A percentile compares a stretch with the other conserved stretches of the same genome.
These are phyloP conservation scores for Brassica incana DNA, from an alignment of 345 rosid species.

Conservation along the genomic window DNA sequence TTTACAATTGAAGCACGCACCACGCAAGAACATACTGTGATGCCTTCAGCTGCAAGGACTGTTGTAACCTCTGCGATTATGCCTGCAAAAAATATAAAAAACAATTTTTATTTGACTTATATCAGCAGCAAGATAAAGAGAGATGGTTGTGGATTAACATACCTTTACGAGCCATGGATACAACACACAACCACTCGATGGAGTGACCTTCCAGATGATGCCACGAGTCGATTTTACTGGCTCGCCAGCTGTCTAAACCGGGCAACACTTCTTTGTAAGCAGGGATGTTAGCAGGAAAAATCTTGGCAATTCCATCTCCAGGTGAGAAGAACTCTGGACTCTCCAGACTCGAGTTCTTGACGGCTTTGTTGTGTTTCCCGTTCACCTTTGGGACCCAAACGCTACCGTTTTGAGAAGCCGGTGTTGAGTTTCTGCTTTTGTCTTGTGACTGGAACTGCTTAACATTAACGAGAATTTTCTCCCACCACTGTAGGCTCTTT, in stretches of 20 bases:
- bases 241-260: slow-evolving; percentile 84
- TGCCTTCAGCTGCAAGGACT: slow-evolving; percentile 65
- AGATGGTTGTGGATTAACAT: slow-evolving; percentile 15
- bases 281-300: slow-evolving; percentile 67
- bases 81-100: slow-evolving; percentile 48
- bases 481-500: slow-evolving; percentile 59
- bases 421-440: slow-evolving; percentile 41
- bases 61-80: slow-evolving; percentile 89
- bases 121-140: not conserved
- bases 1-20: slow-evolving; percentile 45
- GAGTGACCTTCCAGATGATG: slow-evolving; percentile 91
- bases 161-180: slow-evolving; percentile 89
- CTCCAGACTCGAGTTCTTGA: slow-evolving; percentile 49
- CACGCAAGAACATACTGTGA: slow-evolving; percentile 81
- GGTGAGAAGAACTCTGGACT: slow-evolving; percentile 48
- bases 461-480: slow-evolving; percentile 59
- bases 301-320: slow-evolving; percentile 66
- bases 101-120: not conserved
- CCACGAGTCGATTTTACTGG: slow-evolving; percentile 85
- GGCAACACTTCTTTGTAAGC: slow-evolving; percentile 78
- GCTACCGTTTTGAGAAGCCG: slow-evolving; percentile 43
- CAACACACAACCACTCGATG: slow-evolving; percentile 85
- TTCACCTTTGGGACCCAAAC: slow-evolving; percentile 73
- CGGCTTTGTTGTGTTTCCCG: slow-evolving; percentile 74
- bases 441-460: slow-evolving; percentile 49